Conservation (phyloP, 2,329 filamentous ascomycete species). For the Calonectria pteridis region DNA sequence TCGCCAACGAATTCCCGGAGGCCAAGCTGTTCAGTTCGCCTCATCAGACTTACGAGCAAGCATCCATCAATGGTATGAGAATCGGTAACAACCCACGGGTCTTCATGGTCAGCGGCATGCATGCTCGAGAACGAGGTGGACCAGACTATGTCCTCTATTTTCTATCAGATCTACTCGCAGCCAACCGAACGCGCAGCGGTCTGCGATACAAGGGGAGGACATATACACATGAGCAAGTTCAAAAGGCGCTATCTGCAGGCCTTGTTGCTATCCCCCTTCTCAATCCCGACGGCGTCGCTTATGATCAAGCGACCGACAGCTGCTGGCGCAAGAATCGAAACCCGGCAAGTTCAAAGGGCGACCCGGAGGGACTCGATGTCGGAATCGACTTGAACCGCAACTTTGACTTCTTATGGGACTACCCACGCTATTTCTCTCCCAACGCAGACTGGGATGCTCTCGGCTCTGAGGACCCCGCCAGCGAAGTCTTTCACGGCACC, state of each 20-base stretch:
- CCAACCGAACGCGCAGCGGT: constrained; percentile 61
- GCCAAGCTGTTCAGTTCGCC: constrained; percentile 57
- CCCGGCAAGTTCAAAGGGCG: constrained; percentile 49
- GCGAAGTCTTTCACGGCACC: constrained; percentile 64
- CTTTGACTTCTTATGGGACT: constrained; percentile 71
- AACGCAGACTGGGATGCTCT: constrained; percentile 53
- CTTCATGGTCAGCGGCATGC: constrained; percentile 66
- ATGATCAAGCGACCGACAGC: constrained; percentile 61
- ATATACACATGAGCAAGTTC: constrained; percentile 66
- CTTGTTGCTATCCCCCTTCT: constrained; percentile 66
- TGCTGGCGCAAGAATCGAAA: constrained; percentile 72
- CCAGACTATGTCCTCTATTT: constrained; percentile 70
- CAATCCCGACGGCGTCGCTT: constrained; percentile 67
- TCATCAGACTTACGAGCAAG: constrained; percentile 58
- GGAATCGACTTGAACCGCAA: constrained; percentile 69
- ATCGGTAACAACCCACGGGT: constrained; percentile 62
- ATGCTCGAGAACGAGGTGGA: constrained; percentile 69
- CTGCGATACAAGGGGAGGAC: constrained; percentile 64
- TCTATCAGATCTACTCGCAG: constrained; percentile 67
- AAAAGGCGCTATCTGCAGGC: constrained; percentile 62
- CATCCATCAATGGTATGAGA: constrained; percentile 54
- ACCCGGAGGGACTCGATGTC: constrained; percentile 46
- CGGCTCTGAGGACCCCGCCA: constrained; percentile 53
- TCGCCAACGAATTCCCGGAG: constrained; percentile 53
- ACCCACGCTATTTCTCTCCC: constrained; percentile 56